A percentile compares a stretch with the other conserved stretches of the same genome.
Conservation (phyloP, 78 protist genomes). For the Tieghemostelium lacteum region DNA sequence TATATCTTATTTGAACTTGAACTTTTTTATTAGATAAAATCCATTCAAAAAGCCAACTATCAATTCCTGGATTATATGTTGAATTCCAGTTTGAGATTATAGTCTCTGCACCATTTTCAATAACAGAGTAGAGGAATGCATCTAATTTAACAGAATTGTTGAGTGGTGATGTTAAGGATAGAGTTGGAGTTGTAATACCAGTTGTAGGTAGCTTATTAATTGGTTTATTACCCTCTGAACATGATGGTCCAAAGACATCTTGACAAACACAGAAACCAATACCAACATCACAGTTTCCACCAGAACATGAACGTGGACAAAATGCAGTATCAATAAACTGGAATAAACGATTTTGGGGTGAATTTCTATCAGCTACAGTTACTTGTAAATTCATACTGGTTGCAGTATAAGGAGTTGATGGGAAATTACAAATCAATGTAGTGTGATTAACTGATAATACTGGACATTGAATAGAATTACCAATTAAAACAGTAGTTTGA, state of each 20-base stretch:
- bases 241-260: slow-evolving; percentile 16
- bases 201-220: not conserved
- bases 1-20: not conserved
- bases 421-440: not conserved
- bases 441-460: slow-evolving; percentile 11
- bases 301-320: slow-evolving; percentile 10
- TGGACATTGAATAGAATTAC: not conserved
- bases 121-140: slow-evolving; percentile 19
- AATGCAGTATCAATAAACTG: slow-evolving; percentile 5
- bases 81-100: not conserved
- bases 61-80: not conserved
- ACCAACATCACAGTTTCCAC: slow-evolving; percentile 19
- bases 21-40: not conserved
- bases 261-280: slow-evolving; percentile 24
- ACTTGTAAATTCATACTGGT: slow-evolving; percentile 1
- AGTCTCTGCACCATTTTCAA: slow-evolving; percentile 24
- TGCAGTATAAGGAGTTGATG: slow-evolving; percentile 2
- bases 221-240: not conserved
- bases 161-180: not conserved
- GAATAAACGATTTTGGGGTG: not conserved
- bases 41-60: not conserved
- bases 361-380: not conserved
- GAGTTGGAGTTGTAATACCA: not conserved
- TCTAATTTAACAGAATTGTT: not conserved
- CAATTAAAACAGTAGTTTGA: not conserved